These are phyloP conservation scores for Coccinonectria pachysandricola DNA, from an alignment of 2,329 filamentous ascomycete genomes.

Conservation along the genomic window DNA sequence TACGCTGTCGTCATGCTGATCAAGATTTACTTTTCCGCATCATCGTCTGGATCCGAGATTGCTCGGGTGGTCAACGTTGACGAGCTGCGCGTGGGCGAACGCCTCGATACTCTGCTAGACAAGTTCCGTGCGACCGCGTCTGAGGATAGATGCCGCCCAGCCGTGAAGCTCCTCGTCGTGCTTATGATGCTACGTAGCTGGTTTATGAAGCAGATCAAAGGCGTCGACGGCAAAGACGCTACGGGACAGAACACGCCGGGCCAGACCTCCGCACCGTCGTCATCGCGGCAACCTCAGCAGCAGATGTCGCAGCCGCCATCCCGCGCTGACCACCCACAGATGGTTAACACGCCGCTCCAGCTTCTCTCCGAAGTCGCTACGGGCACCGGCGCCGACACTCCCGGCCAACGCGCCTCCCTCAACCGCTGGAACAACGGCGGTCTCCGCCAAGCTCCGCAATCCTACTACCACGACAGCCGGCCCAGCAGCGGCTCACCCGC, in stretches of 20 bases:
- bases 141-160: constrained; percentile 52
- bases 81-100: constrained; percentile 53
- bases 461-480: constrained; percentile 28
- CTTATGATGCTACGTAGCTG: constrained; percentile 60
- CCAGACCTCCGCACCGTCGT: constrained; percentile 1
- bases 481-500: constrained; percentile 8
- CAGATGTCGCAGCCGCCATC: no score
- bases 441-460: constrained; percentile 20
- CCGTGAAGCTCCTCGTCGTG: constrained; percentile 61
- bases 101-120: constrained; percentile 59
- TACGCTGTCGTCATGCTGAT: constrained; percentile 63
- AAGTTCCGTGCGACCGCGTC: constrained; percentile 56
- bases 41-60: constrained; percentile 53
- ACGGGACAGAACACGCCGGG: constrained; percentile 2
- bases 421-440: constrained; percentile 13
- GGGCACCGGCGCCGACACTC: constrained; percentile 21
- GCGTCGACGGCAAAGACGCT: constrained; percentile 10
- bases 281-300: constrained; percentile 5
- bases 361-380: constrained; percentile 48
- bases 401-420: constrained; percentile 9
- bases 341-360: constrained; percentile 43
- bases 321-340: constrained; percentile 9
- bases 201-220: constrained; percentile 46
- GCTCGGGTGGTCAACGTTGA: constrained; percentile 60
- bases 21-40: constrained; percentile 62